Conservation (phyloP, 495 filamentous ascomycete genomes). For the Sordaria brevicollis region DNA sequence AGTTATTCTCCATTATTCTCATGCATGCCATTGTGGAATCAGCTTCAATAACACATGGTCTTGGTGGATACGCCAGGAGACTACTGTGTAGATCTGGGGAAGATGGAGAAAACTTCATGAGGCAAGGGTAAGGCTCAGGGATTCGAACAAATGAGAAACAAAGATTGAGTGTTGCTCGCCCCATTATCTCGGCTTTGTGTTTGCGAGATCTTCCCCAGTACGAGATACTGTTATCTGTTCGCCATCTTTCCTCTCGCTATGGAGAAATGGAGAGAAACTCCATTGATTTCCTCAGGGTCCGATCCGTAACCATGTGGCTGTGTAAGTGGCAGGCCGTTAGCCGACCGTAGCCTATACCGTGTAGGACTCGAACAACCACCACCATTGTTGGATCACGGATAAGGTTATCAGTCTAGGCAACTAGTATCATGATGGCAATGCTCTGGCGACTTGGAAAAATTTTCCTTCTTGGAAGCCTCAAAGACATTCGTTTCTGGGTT, state of each 20-base stretch:
- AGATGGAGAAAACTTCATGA: neutral
- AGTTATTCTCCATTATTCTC: neutral
- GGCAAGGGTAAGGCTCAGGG: neutral
- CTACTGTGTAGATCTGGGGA: neutral
- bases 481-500: neutral
- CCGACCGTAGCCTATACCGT: neutral
- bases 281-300: neutral
- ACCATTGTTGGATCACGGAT: neutral
- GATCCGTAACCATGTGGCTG: neutral
- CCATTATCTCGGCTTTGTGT: neutral
- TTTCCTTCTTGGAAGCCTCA: neutral
- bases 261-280: neutral
- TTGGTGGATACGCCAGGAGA: neutral
- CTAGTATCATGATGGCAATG: neutral
- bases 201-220: neutral
- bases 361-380: neutral
- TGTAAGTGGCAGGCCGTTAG: neutral
- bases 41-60: neutral
- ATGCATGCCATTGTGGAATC: neutral
- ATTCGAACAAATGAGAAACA: neutral
- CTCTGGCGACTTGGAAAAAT: neutral
- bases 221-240: neutral
- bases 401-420: neutral
- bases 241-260: neutral
- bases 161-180: neutral